Conservation (phyloP, 306 rosid species). For the Vigna nakashimae region DNA sequence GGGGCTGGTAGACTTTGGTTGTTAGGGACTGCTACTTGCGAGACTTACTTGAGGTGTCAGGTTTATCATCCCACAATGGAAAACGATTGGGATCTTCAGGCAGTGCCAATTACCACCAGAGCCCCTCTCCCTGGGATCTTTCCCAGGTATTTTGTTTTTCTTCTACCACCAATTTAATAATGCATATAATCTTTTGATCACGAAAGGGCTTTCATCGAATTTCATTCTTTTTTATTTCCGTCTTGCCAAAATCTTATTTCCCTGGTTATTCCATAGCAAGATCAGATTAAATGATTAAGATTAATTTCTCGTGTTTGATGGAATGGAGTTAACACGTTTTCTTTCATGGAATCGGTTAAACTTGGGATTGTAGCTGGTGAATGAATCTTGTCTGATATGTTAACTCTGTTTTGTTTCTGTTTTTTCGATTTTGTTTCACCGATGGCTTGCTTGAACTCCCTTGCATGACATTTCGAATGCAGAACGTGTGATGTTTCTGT, state of each 20-base stretch:
- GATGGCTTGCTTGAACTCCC: slow-evolving; percentile 14
- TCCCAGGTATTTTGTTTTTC: slow-evolving; percentile 58
- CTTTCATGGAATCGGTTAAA: slow-evolving; percentile 29
- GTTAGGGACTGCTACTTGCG: slow-evolving; percentile 96
- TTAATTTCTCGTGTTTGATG: background rate
- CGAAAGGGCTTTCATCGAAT: background rate
- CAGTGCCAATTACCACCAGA: slow-evolving; percentile 78
- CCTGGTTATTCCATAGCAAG: background rate
- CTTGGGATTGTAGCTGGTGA: slow-evolving; percentile 18
- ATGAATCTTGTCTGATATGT: slow-evolving; percentile 46
- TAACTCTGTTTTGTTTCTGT: slow-evolving; percentile 28
- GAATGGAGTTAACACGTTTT: slow-evolving; percentile 17
- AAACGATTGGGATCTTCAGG: slow-evolving; percentile 98
- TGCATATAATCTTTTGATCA: background rate
- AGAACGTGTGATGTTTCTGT: slow-evolving; percentile 42
- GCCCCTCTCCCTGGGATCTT: slow-evolving; percentile 72
- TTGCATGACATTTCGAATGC: slow-evolving; percentile 33
- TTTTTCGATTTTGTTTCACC: slow-evolving; percentile 14
- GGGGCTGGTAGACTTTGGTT: slow-evolving; percentile 73
- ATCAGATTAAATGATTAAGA: background rate
- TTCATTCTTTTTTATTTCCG: background rate
- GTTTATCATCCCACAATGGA: slow-evolving; percentile 99
- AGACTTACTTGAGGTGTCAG: slow-evolving; percentile 96
- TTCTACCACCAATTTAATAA: background rate
- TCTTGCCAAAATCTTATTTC: background rate